Conservation (phyloP, 805 yeast species). For the Kuraishia piskuri region DNA sequence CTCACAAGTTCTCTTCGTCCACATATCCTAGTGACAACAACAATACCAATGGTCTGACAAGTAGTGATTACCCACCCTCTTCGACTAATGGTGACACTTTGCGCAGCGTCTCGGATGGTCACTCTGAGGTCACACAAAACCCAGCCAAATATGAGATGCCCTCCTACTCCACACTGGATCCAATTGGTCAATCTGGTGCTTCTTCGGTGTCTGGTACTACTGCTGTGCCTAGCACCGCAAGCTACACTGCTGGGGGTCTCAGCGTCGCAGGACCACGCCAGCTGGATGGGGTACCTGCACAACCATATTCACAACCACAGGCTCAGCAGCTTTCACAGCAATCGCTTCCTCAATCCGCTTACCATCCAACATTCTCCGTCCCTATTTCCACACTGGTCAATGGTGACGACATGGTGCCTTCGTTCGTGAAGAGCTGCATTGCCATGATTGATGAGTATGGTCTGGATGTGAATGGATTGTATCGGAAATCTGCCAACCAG, state of each 20-base stretch:
- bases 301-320: neutral
- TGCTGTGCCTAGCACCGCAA: neutral
- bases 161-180: conserved; percentile 2
- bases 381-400: conserved; percentile 70
- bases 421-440: conserved; percentile 82
- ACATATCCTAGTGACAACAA: neutral
- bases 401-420: conserved; percentile 90
- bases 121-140: neutral
- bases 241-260: neutral
- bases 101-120: neutral
- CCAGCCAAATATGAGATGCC: conserved; percentile 1
- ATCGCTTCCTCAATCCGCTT: neutral
- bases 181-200: neutral
- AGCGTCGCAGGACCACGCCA: neutral
- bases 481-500: conserved; percentile 76
- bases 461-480: conserved; percentile 78
- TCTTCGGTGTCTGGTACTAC: neutral
- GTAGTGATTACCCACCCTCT: neutral
- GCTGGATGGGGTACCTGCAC: neutral
- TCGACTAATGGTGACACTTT: neutral
- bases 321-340: neutral
- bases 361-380: conserved; percentile 54
- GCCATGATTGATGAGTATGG: conserved; percentile 83
- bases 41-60: neutral
- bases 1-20: neutral